Base-by-base conservation (phyloP, 75 land plant genomes). In the Ceratopteris richardii region DNA sequence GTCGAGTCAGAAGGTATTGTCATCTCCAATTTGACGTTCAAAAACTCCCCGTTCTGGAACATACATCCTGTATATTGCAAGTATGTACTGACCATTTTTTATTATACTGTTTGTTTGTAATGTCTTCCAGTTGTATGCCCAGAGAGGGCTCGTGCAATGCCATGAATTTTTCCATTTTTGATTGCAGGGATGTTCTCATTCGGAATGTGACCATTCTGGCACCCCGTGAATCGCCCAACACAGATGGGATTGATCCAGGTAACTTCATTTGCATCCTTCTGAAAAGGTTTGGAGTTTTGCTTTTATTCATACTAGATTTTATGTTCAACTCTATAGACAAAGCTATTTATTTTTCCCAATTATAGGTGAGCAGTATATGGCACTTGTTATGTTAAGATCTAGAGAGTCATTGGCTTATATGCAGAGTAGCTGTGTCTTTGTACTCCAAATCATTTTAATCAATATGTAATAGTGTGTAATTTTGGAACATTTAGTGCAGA, bases 41-140 rank as follows among this genome's bases (percentile, higher is more conserved):
- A 50, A 48, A 68, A 88, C 58, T 82, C 94, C 0, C 94, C 94
- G 29, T 82, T 80, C 65, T 88, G 94, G 94, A 81, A 73, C 60
- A 82, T 88, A 26, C 90, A 85, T 46, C 90, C 86, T 46, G 86
- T 88, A 25, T 88, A 85, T 57, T 81, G 85, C 86, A 88, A 90
- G 94, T 88, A 4, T 4, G 37, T 33, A 3, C 9, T 33, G 9
- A 4, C 3, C 37, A 3, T 33, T 3, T 33, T 9, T 33, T 3
- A 3, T 33, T 33, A 4, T 7, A 46, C 14, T n/a, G 4, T 2
- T 46, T 14, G 21, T 46, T 5, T 46, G 4, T 2, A 46, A 5
- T 14, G 14, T 7, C n/a, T 46, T 24, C 5, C 1, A 20, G 18
- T 20, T 63, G 31, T 10, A 51, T 56, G n/a, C 29, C 29, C 27